Evolutionary conservation across 495 filamentous ascomycete species (phyloP), one percentile per base, ranked within the genome.

Genomic region (Neurospora hispaniola): DNA sequence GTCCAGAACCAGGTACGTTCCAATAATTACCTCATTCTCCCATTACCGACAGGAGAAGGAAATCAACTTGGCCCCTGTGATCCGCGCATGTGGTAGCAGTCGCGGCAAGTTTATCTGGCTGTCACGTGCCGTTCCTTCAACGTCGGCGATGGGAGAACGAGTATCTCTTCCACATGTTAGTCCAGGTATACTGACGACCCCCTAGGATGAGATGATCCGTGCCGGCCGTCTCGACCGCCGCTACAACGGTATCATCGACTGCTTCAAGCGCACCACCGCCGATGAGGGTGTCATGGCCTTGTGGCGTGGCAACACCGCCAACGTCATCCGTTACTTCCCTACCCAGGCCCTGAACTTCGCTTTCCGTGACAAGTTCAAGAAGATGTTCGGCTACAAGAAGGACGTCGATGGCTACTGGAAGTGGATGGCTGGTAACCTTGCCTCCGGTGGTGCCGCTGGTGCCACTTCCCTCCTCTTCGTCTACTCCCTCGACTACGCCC

Each of bases 261-360:
- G 96, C 89, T 99, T 99, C 90, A 82, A 84, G 73, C 92, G 96
- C 84, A 98, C 96, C 77, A 89, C 87, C 76, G 88, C 88, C 78
- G 85, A 91, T 73, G 96, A 99, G 88, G 91, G 91, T 87, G 80
- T 87, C 75, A 89, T 93, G 80, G 92, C 96, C 71, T 88, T 99
- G 77, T 99, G 96, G 96, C 89, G 96, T 90, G 96, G 96, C 86
- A 99, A 99, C 92, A 99, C 96, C 81, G 96, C 96, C 92, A 99
- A 99, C 91, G 96, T 99, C 86, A 97, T 99, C 88, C 96, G 96
- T 90, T 99, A 99, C 90, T 99, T 99, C 93, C 96, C 96, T 76
- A 99, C 96, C 81, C 96, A 99, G 90, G 96, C 96, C 76, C 87
- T 99, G 82, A 99, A 99, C 93, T 99, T 99, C 84, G 96, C 96